phyloP scores from a whole-genome alignment of 2,329 filamentous ascomycete genomes.

The Beauveria sp. region DNA sequence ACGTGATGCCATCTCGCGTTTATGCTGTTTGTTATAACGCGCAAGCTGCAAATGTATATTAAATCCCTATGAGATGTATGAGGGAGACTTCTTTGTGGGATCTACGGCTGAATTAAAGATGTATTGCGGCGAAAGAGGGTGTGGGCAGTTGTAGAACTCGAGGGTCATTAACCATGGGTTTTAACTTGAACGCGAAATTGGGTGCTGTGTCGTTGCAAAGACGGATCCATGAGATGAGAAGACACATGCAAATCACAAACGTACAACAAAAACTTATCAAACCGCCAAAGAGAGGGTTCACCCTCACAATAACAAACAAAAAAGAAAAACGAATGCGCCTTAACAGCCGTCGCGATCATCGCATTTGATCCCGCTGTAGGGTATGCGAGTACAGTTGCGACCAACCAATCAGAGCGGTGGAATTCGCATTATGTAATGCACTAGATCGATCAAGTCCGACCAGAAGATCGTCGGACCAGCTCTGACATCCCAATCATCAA shows the following conservation, averaged over 20 bases:
- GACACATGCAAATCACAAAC: too few species aligned
- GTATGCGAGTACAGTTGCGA: neutral
- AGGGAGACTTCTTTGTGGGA: too few species aligned
- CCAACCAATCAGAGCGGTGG: neutral
- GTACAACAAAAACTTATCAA: too few species aligned
- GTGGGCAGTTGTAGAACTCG: too few species aligned
- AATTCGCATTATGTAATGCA: conserved; percentile 15
- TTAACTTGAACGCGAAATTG: rapidly evolving
- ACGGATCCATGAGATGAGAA: too few species aligned
- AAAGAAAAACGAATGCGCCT: too few species aligned
- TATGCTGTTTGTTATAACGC: neutral
- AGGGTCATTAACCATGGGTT: too few species aligned
- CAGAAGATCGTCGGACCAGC: conserved; percentile 16
- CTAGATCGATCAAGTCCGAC: neutral
- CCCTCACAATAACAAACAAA: too few species aligned
- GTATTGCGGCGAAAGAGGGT: too few species aligned
- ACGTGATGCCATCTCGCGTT: neutral
- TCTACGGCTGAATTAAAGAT: too few species aligned
- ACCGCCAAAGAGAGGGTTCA: too few species aligned
- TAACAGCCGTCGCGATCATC: neutral
- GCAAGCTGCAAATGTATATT: neutral
- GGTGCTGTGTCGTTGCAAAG: too few species aligned
- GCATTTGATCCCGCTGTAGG: neutral
- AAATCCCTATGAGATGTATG: neutral
- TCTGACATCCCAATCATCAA: conserved; percentile 19